Evolutionary conservation across 257 asterid species (phyloP).

Genomic region (Orobanche coerulescens): DNA sequence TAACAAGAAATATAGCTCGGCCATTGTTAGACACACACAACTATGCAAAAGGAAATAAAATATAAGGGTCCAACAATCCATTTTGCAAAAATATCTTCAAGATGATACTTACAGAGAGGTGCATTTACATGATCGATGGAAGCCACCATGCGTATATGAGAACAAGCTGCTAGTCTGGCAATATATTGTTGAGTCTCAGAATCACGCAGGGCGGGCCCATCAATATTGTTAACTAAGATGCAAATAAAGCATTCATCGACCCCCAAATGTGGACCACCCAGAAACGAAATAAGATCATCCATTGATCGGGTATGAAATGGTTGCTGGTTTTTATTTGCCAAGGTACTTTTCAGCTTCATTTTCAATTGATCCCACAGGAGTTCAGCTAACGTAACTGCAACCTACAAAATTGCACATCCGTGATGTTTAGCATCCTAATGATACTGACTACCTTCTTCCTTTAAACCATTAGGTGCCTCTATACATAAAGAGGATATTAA

Average conservation of each 20-base stretch:
- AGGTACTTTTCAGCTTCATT: slow-evolving; percentile 34
- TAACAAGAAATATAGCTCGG: background rate
- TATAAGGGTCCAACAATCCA: background rate
- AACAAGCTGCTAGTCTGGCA: slow-evolving; percentile 75
- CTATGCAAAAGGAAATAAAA: background rate
- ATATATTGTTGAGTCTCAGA: slow-evolving; percentile 76
- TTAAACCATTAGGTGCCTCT: background rate
- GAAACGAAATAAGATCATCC: slow-evolving; percentile 69
- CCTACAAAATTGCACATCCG: slow-evolving; percentile 39
- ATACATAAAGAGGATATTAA: background rate
- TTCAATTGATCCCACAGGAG: slow-evolving; percentile 74
- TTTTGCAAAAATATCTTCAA: background rate
- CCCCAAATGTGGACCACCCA: slow-evolving; percentile 51
- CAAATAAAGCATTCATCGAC: slow-evolving; percentile 57
- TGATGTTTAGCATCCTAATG: slow-evolving; percentile 16
- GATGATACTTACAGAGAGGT: slow-evolving; percentile 63
- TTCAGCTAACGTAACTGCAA: slow-evolving; percentile 67
- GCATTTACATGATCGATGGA: slow-evolving; percentile 90
- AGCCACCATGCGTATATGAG: slow-evolving; percentile 76
- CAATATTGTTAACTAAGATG: slow-evolving; percentile 68
- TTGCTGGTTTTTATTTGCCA: slow-evolving; percentile 41
- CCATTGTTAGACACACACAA: background rate
- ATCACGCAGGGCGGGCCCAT: slow-evolving; percentile 83
- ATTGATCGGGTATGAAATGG: slow-evolving; percentile 67
- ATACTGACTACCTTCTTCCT: slow-evolving; percentile 1